Conservation (phyloP, 257 asterid species). For the Gynochthodes officinalis region DNA sequence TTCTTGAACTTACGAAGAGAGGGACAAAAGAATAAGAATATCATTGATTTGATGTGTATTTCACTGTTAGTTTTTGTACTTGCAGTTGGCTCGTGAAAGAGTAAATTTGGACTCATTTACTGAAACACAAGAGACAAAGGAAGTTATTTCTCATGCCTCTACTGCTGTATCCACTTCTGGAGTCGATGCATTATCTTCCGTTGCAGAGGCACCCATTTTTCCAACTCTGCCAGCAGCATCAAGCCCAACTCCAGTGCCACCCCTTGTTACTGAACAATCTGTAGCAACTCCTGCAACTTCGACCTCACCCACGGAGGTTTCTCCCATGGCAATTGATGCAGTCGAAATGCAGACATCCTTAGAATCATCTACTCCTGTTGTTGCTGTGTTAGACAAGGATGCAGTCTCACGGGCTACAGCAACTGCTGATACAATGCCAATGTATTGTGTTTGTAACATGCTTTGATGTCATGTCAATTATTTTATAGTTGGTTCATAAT, state of each 20-base stretch:
- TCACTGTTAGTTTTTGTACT: conserved; percentile 18
- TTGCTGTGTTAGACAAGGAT: conserved; percentile 33
- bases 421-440: conserved; percentile 35
- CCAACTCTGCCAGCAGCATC: conserved; percentile 36
- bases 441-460: conserved; percentile 31
- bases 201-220: conserved; percentile 33
- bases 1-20: neutral
- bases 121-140: conserved; percentile 37
- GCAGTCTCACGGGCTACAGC: conserved; percentile 27
- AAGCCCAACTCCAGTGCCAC: conserved; percentile 58
- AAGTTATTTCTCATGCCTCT: conserved; percentile 32
- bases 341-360: conserved; percentile 32
- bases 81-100: conserved; percentile 74
- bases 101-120: conserved; percentile 29
- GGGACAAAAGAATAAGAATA: neutral
- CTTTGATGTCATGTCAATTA: conserved; percentile 6
- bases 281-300: conserved; percentile 41
- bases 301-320: conserved; percentile 39
- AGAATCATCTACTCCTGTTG: conserved; percentile 43
- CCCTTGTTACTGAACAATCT: conserved; percentile 40
- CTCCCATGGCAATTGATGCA: conserved; percentile 35
- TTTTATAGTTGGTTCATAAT: conserved; percentile 23
- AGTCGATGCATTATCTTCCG: conserved; percentile 35
- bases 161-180: conserved; percentile 42
- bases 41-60: neutral